Conservation (phyloP, 805 yeast species). For the Kodamaea neixiangensis region DNA sequence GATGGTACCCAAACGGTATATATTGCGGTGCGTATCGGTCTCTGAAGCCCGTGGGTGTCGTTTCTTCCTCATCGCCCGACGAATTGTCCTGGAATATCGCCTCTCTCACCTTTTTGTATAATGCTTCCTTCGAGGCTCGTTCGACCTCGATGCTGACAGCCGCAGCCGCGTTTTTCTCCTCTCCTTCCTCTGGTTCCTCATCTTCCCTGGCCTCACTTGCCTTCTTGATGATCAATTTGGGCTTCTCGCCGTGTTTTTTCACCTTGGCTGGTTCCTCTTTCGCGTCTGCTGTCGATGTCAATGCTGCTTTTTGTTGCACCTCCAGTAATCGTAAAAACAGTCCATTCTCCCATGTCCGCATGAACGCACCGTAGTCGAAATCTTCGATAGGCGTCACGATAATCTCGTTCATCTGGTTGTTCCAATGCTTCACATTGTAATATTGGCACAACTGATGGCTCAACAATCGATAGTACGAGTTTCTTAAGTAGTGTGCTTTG, state of each 20-base stretch:
- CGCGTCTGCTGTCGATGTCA: background rate
- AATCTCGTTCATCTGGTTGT: slow-evolving; percentile 24
- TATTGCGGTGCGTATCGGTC: background rate
- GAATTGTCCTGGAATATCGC: slow-evolving; percentile 31
- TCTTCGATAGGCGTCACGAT: slow-evolving; percentile 19
- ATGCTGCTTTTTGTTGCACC: background rate
- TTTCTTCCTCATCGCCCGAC: background rate
- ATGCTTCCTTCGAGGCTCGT: slow-evolving; percentile 42
- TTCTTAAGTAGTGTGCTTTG: slow-evolving; percentile 45
- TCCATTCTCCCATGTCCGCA: background rate
- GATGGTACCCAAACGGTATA: background rate
- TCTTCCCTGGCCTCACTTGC: slow-evolving; percentile 1
- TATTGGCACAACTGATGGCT: slow-evolving; percentile 73
- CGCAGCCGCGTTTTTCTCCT: slow-evolving; percentile 6
- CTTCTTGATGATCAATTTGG: background rate
- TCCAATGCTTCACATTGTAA: slow-evolving; percentile 57
- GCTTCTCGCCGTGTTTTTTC: background rate
- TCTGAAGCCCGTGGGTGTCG: background rate
- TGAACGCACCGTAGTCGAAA: slow-evolving; percentile 16
- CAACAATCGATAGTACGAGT: slow-evolving; percentile 66
- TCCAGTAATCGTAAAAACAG: background rate
- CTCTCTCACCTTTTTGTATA: slow-evolving; percentile 43
- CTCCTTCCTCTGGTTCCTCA: slow-evolving; percentile 10
- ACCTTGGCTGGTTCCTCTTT: background rate
- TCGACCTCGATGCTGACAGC: slow-evolving; percentile 32